Evolutionary conservation across 23 red algal species (phyloP), one percentile per base, ranked within the genome.

Genomic region (Gracilaria gracilis): DNA sequence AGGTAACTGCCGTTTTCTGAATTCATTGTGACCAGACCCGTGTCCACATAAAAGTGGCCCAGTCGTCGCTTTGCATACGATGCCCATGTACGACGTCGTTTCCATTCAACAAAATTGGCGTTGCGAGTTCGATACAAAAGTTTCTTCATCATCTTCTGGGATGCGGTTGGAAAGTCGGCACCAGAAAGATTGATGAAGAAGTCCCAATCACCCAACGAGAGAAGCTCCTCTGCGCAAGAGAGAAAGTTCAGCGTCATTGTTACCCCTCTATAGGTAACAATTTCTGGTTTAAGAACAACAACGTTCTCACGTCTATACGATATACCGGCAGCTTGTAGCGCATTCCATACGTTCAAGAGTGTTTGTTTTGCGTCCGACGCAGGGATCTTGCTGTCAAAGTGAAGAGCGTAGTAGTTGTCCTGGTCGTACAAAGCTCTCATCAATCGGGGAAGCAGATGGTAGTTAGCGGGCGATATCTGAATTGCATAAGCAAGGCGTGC

Each of bases 161-260:
- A 75, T 32, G 79, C 85, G 13, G 84, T 84, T 40, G 93, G 93
- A 65, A 90, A 95, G 79, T 95, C 93, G 6, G 93, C 87, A 0
- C 81, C 93, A 33, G 81, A 87, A 23, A 95, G 79, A 83, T 95
- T 95, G 93, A 95, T 90, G 69, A 90, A 95, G 47, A 80, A 95
- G 44, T 90, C 93, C 93, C 93, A 95, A 2, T 66, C 75, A 9
- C 49, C 82, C 15, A 44, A 14, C 14, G 81, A 44, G 8, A 88
- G 24, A 40, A 95, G 66, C 59, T 72, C 67, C 14, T 95, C 73
- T 25, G 88, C 71, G 35, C 67, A 86, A 11, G 88, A 66, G 16
- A 95, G 87, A 25, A 81, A 85, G 88, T 95, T 95, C 31, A 90
- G 71, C 36, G 88, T 86, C 75, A 88, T 95, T 0, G 84, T 84